Base-by-base conservation (phyloP, 352 stramenopile genomes). In the Globisporangium spiculum region DNA sequence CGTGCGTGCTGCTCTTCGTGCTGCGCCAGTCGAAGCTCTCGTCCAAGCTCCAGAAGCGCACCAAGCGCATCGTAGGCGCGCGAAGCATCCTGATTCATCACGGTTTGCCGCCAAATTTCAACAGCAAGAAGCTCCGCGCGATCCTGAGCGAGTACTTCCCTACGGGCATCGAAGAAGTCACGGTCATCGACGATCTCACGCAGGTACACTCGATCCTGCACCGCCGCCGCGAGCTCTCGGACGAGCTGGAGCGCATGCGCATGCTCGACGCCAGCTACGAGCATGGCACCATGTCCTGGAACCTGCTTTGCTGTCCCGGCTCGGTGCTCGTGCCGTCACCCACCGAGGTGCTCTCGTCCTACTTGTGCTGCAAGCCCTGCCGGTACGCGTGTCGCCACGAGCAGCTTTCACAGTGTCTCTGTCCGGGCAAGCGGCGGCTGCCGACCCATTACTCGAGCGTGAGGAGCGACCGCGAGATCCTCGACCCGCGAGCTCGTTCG, bases 1-100 rank as follows among this genome's bases (percentile, higher is more conserved):
- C 63, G 9, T 77, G 80, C 18, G 76, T 92, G 24, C 59, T 92
- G 8, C 41, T 41, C 20, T 79, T 94, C 27, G 53, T 94, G 38
- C 22, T 71, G 1, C 55, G 69, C 24, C 85, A 93, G 62, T 73
- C 87, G 58, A 72, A 77, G 38, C 59, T 87, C 36, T 71, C 75
- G 0, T 86, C 75, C 22, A 80, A 68, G n/a, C 75, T 90, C 9
- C 79, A 79, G 26, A 76, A 67, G 57, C 68, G 81, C 66, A 81
- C 84, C 14, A 92, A 91, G 65, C 78, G 80, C 27, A 86, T 92
- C 58, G 76, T 94, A 18, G 87, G 87, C 1, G 75, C 74, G 12
- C 78, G 84, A 34, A 94, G 85, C 70, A 75, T 93, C 30, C 77
- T 94, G 59, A 91, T 94, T 18, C 77, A 87, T 24, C 62, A 75